These are phyloP conservation scores for Pistacia integerrima DNA, from an alignment of 345 rosid species.

Conservation along the genomic window DNA sequence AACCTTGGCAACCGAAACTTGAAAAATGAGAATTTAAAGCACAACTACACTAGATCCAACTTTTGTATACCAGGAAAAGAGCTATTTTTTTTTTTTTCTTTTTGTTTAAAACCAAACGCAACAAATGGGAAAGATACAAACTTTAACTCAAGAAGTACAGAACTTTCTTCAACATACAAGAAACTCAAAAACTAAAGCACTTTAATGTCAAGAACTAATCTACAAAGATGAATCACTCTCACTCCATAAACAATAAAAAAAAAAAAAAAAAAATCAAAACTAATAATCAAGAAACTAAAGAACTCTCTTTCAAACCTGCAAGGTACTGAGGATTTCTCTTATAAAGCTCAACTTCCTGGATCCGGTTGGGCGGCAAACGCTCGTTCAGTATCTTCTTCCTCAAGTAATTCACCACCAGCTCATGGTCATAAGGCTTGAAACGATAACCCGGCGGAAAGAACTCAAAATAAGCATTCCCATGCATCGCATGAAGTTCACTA, in stretches of 20 bases:
- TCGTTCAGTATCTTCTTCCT: not conserved
- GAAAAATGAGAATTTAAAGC: no score
- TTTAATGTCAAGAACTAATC: not conserved
- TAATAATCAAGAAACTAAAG: not conserved
- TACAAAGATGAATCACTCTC: not conserved
- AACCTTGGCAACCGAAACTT: no score
- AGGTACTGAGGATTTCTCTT: constrained; percentile 19
- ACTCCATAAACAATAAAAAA: not conserved
- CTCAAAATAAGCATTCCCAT: constrained; percentile 5
- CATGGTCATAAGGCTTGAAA: constrained; percentile 25
- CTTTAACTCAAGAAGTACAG: not conserved
- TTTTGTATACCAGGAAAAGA: no score
- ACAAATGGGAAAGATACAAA: not conserved
- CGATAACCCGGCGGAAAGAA: constrained; percentile 24
- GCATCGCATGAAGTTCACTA: no score
- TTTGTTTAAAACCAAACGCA: no score
- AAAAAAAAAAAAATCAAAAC: not conserved
- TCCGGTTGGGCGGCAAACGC: constrained; percentile 24
- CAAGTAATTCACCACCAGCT: constrained; percentile 26
- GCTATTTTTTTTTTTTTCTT: no score
- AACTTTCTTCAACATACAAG: not conserved
- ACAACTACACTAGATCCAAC: no score
- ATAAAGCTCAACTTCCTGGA: constrained; percentile 25
- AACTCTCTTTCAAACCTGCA: constrained; percentile 12
- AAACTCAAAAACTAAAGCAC: not conserved